These are phyloP conservation scores for Nothophoma quercina DNA, from an alignment of 2,329 filamentous ascomycete species.

Conservation along the genomic window DNA sequence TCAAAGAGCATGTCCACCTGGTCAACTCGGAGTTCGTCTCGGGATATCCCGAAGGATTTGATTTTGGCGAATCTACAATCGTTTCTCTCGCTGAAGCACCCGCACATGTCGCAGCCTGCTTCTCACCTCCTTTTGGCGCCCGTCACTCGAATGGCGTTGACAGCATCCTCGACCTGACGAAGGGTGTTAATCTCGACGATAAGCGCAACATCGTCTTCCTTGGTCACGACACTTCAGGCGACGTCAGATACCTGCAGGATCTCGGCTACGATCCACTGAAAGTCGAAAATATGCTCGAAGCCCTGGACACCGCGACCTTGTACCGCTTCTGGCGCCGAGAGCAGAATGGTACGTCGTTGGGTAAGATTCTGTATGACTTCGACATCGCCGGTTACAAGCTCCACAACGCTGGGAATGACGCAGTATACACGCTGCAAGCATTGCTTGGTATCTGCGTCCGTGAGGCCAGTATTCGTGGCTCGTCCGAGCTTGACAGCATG, in stretches of 20 bases:
- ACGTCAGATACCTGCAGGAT: conserved; percentile 71
- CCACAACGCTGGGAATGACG: conserved; percentile 91
- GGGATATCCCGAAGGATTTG: conserved; percentile 77
- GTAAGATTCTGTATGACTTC: conserved; percentile 68
- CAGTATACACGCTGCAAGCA: conserved; percentile 77
- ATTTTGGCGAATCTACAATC: conserved; percentile 73
- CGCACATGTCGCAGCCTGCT: conserved; percentile 60
- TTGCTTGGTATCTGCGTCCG: conserved; percentile 69
- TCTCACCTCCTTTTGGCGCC: conserved; percentile 63
- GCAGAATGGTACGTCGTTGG: conserved; percentile 64
- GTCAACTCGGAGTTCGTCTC: conserved; percentile 72
- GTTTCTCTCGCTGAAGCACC: conserved; percentile 57
- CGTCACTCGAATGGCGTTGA: conserved; percentile 11
- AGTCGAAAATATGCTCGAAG: conserved; percentile 65
- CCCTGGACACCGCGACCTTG: conserved; percentile 76
- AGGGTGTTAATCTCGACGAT: conserved; percentile 30
- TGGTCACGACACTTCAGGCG: conserved; percentile 74
- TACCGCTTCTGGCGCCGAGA: conserved; percentile 69
- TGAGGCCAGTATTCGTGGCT: conserved; percentile 49
- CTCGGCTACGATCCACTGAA: conserved; percentile 69
- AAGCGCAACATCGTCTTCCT: conserved; percentile 75
- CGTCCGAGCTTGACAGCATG: conserved; percentile 32
- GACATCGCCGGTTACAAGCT: conserved; percentile 69
- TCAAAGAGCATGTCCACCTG: conserved; percentile 71
- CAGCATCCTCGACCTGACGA: conserved; percentile 1